These are phyloP conservation scores for Gastrolobium bilobum DNA, from an alignment of 306 rosid species.

Conservation along the genomic window DNA sequence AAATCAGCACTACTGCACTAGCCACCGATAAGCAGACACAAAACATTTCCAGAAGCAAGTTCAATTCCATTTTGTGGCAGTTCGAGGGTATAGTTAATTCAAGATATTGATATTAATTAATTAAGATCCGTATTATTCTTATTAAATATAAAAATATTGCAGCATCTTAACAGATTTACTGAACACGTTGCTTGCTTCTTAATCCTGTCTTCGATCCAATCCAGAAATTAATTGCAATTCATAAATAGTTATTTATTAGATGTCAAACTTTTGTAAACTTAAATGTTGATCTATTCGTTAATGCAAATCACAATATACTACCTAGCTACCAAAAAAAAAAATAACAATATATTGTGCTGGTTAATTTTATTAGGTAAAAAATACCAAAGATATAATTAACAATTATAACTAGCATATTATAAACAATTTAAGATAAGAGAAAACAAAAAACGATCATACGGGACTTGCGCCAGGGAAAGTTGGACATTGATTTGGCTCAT, in stretches of 20 bases:
- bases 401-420: too few relatives aligned
- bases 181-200: constrained; percentile 55
- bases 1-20: not conserved
- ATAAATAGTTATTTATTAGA: not conserved
- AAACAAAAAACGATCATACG: not conserved
- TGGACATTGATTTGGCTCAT: constrained; percentile 2
- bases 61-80: constrained; percentile 37
- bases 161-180: constrained; percentile 44
- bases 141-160: constrained; percentile 18
- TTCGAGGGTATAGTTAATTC: constrained; percentile 26
- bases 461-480: constrained; percentile 2
- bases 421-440: not conserved
- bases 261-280: too few relatives aligned
- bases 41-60: constrained; percentile 31
- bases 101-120: not conserved
- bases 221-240: constrained; percentile 37
- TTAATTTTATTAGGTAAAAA: too few relatives aligned
- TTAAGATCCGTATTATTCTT: not conserved
- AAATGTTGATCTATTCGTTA: too few relatives aligned
- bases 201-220: constrained; percentile 40
- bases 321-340: too few relatives aligned
- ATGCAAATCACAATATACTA: not conserved
- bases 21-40: constrained; percentile 23
- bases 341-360: too few relatives aligned
- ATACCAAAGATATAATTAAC: too few relatives aligned